Conservation (phyloP, 2,329 filamentous ascomycete species). For the Diaporthe sp. region DNA sequence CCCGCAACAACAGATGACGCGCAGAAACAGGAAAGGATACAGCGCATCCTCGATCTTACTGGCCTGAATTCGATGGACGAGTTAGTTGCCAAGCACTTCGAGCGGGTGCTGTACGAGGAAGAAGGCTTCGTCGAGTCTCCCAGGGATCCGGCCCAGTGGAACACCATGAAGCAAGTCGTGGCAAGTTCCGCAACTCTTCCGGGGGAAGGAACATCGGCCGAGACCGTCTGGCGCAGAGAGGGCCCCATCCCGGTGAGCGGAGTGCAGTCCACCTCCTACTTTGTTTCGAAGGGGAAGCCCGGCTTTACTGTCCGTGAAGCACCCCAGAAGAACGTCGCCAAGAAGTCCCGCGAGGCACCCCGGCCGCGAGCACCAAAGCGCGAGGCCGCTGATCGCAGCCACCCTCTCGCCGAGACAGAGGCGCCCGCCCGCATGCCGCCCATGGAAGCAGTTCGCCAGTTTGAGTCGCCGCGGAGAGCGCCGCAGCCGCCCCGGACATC, state of each 20-base stretch:
- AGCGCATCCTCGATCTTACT: too few species aligned
- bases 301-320: too few species aligned
- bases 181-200: too few species aligned
- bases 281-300: too few species aligned
- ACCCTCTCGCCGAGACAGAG: neutral
- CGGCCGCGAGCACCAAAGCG: neutral
- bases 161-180: too few species aligned
- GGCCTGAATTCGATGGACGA: neutral
- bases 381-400: too few species aligned
- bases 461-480: neutral
- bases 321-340: neutral
- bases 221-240: too few species aligned
- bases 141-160: neutral
- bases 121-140: neutral
- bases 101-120: neutral
- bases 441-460: neutral
- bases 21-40: too few species aligned
- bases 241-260: neutral
- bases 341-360: accelerated
- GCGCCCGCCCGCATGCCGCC: neutral
- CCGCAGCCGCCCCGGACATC: too few species aligned
- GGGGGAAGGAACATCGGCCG: accelerated
- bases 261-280: too few species aligned
- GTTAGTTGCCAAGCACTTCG: neutral
- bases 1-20: too few species aligned